A percentile compares a stretch with the other conserved stretches of the same genome.
Evolutionary conservation across 371 early-diverging fungal genomes (phyloP).

Genomic region (Mucor mucedo): DNA sequence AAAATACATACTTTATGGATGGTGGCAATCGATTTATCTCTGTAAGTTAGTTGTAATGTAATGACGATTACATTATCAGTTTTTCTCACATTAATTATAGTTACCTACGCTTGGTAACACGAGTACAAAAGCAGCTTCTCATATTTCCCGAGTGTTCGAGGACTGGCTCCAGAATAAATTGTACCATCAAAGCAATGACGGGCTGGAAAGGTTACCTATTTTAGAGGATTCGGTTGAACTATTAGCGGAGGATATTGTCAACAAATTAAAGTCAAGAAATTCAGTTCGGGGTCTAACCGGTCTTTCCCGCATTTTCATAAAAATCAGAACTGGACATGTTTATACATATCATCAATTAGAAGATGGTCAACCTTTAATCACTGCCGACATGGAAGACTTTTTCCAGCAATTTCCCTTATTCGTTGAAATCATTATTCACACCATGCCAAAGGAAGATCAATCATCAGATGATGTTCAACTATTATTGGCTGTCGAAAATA

Average conservation of each 20-base stretch:
- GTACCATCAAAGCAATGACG: conserved; percentile 24
- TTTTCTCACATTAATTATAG: conserved; percentile 12
- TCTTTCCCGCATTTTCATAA: conserved; percentile 33
- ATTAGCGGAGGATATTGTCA: conserved; percentile 40
- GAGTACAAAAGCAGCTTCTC: conserved; percentile 37
- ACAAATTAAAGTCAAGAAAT: conserved; percentile 35
- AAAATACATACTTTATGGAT: conserved; percentile 46
- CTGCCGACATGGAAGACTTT: conserved; percentile 47
- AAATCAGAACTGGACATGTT: conserved; percentile 43
- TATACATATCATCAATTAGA: conserved; percentile 42
- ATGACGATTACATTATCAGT: no score
- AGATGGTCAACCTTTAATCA: conserved; percentile 44
- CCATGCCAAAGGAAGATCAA: conserved; percentile 22
- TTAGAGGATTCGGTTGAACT: conserved; percentile 44
- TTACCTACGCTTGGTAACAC: conserved; percentile 44
- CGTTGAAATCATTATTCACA: conserved; percentile 40
- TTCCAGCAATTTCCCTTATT: conserved; percentile 49
- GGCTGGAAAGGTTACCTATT: conserved; percentile 34
- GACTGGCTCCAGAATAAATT: conserved; percentile 46
- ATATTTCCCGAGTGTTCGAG: conserved; percentile 43
- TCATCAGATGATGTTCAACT: conserved; percentile 22
- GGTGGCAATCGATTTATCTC: conserved; percentile 46
- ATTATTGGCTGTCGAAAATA: conserved; percentile 36
- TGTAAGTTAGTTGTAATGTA: conserved; percentile 27
- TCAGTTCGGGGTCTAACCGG: conserved; percentile 25